Evolutionary conservation across 2,329 filamentous ascomycete species (phyloP).

Genomic region (Sporothrix pallida): DNA sequence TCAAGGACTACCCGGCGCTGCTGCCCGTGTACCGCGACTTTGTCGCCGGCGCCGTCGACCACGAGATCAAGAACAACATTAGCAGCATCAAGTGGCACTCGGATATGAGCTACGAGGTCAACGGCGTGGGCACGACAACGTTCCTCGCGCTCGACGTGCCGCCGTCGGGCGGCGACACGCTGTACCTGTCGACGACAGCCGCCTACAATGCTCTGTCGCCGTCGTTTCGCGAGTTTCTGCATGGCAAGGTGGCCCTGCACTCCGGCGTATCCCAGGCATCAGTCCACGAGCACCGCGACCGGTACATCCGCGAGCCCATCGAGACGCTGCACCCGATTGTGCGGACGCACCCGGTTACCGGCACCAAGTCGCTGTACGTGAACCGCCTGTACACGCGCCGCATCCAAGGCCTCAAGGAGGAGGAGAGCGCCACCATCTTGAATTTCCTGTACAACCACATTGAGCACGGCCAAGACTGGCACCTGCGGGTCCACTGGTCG

Average conservation of each 20-base stretch:
- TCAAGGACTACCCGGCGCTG: constrained; percentile 51
- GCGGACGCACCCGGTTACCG: constrained; percentile 53
- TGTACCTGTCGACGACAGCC: constrained; percentile 37
- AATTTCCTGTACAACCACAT: constrained; percentile 54
- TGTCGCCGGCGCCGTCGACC: constrained; percentile 39
- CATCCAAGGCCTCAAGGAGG: constrained; percentile 80
- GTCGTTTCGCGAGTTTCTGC: constrained; percentile 35
- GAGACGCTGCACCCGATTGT: constrained; percentile 54
- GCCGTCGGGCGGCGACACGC: constrained; percentile 39
- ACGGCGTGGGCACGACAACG: constrained; percentile 39
- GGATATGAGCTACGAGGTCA: constrained; percentile 40
- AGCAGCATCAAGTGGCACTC: constrained; percentile 42
- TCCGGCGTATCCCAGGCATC: constrained; percentile 35
- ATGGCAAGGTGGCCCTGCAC: constrained; percentile 38
- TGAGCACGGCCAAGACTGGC: constrained; percentile 54
- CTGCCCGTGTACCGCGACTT: constrained; percentile 48
- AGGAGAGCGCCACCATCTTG: constrained; percentile 43
- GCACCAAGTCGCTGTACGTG: constrained; percentile 51
- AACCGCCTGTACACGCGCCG: constrained; percentile 65
- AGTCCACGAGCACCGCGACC: constrained; percentile 46
- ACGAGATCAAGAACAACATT: constrained; percentile 40
- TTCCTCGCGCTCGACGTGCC: constrained; percentile 40
- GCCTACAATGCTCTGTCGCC: constrained; percentile 40
- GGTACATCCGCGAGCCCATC: constrained; percentile 48
- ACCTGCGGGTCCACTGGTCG: constrained; percentile 54